These are phyloP conservation scores for Periglandula ipomoeae DNA, from an alignment of 2,329 filamentous ascomycete genomes.

Conservation along the genomic window DNA sequence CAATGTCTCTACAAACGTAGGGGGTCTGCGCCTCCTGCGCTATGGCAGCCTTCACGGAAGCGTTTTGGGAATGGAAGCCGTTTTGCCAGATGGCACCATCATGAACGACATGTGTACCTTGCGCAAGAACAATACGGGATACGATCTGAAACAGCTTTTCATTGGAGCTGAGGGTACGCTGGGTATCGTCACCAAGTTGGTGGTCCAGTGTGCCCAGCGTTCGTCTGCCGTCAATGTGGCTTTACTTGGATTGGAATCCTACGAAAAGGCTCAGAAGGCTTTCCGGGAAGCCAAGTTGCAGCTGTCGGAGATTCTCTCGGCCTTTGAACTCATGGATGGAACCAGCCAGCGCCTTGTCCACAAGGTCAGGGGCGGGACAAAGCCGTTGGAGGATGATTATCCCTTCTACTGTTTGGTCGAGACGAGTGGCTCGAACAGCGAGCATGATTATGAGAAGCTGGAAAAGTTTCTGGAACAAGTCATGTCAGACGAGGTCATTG, in stretches of 20 bases:
- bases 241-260: constrained; percentile 85
- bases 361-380: constrained; percentile 65
- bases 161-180: constrained; percentile 94
- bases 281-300: constrained; percentile 85
- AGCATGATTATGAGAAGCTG: constrained; percentile 89
- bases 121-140: constrained; percentile 98
- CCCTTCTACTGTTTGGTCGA: constrained; percentile 97
- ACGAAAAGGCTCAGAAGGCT: constrained; percentile 76
- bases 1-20: constrained; percentile 92
- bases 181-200: constrained; percentile 84
- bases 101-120: constrained; percentile 81
- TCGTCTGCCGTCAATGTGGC: constrained; percentile 89
- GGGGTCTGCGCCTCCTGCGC: constrained; percentile 76
- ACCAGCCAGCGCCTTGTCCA: constrained; percentile 71
- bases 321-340: constrained; percentile 95
- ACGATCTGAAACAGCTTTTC: constrained; percentile 94
- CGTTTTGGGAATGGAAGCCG: constrained; percentile 85
- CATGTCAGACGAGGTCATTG: constrained; percentile 77
- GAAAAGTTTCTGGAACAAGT: constrained; percentile 85
- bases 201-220: constrained; percentile 80
- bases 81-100: constrained; percentile 86
- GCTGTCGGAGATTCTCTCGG: constrained; percentile 89
- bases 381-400: constrained; percentile 73
- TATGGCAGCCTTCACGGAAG: constrained; percentile 94
- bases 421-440: constrained; percentile 87